Evolutionary conservation across 495 filamentous ascomycete species (phyloP).

Genomic region (Rhypophila decipiens): DNA sequence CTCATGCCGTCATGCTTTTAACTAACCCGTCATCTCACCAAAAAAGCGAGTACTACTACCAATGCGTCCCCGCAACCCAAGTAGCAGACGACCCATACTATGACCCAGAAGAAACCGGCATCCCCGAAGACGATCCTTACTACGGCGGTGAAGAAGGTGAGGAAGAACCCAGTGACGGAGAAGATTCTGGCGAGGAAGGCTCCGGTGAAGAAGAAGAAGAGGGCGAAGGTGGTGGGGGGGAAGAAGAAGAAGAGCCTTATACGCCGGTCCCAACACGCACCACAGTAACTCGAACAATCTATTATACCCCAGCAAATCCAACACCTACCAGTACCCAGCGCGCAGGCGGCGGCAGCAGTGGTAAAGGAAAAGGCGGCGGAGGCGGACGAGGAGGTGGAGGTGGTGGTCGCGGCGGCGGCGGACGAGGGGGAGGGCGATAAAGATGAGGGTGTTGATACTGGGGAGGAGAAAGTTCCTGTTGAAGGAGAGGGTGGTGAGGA

Average conservation of each 20-base stretch:
- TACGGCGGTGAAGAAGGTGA: not conserved
- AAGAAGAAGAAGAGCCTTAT: not conserved
- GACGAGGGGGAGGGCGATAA: not conserved
- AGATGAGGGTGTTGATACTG: not conserved
- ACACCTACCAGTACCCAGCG: no score
- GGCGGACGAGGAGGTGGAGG: not conserved
- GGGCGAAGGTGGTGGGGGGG: not conserved
- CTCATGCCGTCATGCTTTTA: no score
- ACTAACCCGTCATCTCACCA: not conserved
- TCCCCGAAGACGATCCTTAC: not conserved
- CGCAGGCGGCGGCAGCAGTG: no score
- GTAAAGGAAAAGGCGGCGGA: not conserved
- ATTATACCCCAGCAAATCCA: no score
- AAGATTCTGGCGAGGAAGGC: not conserved
- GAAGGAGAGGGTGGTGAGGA: not conserved
- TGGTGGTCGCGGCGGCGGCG: not conserved
- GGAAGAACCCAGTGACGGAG: not conserved
- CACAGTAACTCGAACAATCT: no score
- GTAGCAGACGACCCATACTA: not conserved
- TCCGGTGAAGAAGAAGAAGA: not conserved
- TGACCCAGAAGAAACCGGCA: not conserved
- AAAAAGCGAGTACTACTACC: not conserved
- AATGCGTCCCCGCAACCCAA: not conserved
- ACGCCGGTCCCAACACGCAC: no score
- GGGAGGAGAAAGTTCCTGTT: no score